phyloP scores from a whole-genome alignment of 2,329 filamentous ascomycete species.

The Exophiala mesophila region DNA sequence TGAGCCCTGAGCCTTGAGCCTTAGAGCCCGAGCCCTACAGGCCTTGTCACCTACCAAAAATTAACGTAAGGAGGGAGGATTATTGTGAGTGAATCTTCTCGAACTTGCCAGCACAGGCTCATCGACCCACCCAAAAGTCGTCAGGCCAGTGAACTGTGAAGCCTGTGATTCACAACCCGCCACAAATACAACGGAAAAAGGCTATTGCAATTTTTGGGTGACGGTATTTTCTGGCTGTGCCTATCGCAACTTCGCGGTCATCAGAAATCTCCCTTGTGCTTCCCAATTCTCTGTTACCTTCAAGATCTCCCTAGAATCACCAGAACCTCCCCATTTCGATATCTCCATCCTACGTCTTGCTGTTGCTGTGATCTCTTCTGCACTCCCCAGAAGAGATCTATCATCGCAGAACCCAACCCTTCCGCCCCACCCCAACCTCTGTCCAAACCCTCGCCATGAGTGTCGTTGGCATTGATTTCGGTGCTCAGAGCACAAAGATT shows the following conservation, averaged over 20 bases:
- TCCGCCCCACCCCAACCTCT: conserved; percentile 5
- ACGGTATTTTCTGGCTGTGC: conserved; percentile 4
- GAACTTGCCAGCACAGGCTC: background rate
- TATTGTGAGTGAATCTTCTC: background rate
- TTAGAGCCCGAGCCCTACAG: too few relatives aligned
- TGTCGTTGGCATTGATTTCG: conserved; percentile 83
- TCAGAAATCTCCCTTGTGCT: background rate
- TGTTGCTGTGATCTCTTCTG: background rate
- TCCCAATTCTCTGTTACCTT: background rate
- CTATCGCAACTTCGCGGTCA: background rate
- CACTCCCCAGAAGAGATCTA: too few relatives aligned
- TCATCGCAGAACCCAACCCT: conserved; percentile 4
- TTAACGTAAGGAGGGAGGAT: too few relatives aligned
- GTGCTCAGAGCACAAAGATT: conserved; percentile 93
- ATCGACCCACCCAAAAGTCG: too few relatives aligned
- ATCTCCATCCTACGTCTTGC: background rate
- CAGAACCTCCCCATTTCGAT: too few relatives aligned
- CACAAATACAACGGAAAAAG: background rate
- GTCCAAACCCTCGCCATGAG: conserved; percentile 40
- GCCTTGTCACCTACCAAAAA: too few relatives aligned
- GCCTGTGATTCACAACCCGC: background rate
- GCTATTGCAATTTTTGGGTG: background rate
- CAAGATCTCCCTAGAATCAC: too few relatives aligned
- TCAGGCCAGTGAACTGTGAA: too few relatives aligned
- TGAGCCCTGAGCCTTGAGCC: too few relatives aligned